A percentile compares a stretch with the other conserved stretches of the same genome.
Evolutionary conservation across 2,329 filamentous ascomycete species (phyloP).

Genomic region (Didymella lethalis): DNA sequence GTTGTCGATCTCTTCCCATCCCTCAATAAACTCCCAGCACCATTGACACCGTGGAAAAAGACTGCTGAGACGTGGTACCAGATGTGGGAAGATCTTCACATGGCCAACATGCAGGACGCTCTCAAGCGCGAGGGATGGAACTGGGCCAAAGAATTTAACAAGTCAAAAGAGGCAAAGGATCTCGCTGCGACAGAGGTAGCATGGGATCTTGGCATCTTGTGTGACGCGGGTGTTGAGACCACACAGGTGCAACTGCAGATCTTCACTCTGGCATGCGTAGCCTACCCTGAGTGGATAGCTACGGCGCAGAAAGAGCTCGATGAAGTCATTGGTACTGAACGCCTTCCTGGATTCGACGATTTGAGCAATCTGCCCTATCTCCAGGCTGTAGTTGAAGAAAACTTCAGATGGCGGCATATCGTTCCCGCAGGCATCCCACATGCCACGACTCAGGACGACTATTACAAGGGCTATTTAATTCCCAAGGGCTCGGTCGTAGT

Average conservation of each 20-base stretch:
- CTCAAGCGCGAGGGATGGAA: slow-evolving; percentile 31
- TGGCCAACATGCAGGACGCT: slow-evolving; percentile 27
- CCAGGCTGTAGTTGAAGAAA: slow-evolving; percentile 41
- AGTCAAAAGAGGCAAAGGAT: slow-evolving; percentile 19
- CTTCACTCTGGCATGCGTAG: slow-evolving; percentile 18
- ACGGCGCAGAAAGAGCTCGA: slow-evolving; percentile 33
- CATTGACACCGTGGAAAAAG: slow-evolving; percentile 45
- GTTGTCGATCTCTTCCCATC: slow-evolving; percentile 55
- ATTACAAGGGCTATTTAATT: slow-evolving; percentile 57
- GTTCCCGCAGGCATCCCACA: slow-evolving; percentile 56
- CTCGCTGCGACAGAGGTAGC: slow-evolving; percentile 27
- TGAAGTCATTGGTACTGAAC: slow-evolving; percentile 25
- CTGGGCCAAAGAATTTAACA: slow-evolving; percentile 31
- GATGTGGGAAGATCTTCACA: slow-evolving; percentile 25
- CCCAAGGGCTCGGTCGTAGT: slow-evolving; percentile 52
- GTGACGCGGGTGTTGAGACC: slow-evolving; percentile 35
- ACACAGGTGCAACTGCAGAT: slow-evolving; percentile 23
- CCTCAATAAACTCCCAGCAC: slow-evolving; percentile 52
- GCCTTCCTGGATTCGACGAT: slow-evolving; percentile 37
- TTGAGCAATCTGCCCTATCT: slow-evolving; percentile 37
- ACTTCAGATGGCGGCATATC: slow-evolving; percentile 45
- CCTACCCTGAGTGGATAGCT: slow-evolving; percentile 19
- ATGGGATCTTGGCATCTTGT: slow-evolving; percentile 30
- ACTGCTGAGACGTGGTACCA: slow-evolving; percentile 28
- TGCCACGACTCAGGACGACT: slow-evolving; percentile 55